Evolutionary conservation across 306 rosid species (phyloP).

Genomic region (Gillenia trifoliata): DNA sequence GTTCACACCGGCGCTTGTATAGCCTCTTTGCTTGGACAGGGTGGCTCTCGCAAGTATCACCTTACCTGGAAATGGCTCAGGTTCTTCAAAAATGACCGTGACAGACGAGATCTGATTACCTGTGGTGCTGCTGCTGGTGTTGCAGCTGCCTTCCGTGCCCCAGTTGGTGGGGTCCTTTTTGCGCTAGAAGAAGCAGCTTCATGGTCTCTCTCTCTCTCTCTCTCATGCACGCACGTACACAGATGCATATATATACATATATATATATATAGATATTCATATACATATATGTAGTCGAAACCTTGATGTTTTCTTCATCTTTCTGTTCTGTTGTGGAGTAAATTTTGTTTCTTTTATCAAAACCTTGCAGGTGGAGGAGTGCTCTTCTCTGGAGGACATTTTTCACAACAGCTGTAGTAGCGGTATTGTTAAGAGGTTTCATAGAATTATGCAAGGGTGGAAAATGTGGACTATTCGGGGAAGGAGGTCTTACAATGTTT

Average conservation of each 20-base stretch:
- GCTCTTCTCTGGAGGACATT: slow-evolving; percentile 86
- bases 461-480: slow-evolving; percentile 69
- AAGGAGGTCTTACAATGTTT: slow-evolving; percentile 76
- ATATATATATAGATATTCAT: no score
- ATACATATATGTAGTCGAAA: neutral
- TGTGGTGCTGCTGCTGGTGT: slow-evolving; percentile 93
- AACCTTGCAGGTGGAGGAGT: slow-evolving; percentile 69
- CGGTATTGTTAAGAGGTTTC: slow-evolving; percentile 60
- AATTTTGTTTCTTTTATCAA: neutral
- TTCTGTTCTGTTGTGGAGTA: neutral
- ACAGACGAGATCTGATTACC: slow-evolving; percentile 71
- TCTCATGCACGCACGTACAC: neutral
- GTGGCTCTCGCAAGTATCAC: slow-evolving; percentile 63
- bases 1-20: slow-evolving; percentile 86
- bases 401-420: slow-evolving; percentile 79
- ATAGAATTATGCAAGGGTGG: slow-evolving; percentile 48
- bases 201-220: slow-evolving; percentile 57
- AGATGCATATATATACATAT: no score
- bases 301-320: neutral
- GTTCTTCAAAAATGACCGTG: slow-evolving; percentile 71
- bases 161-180: slow-evolving; percentile 89
- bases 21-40: slow-evolving; percentile 73
- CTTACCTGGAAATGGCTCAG: slow-evolving; percentile 75
- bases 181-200: slow-evolving; percentile 91
- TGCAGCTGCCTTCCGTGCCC: slow-evolving; percentile 86